phyloP scores from a whole-genome alignment of 2,329 filamentous ascomycete genomes.

The Fusarium praegraminearum region DNA sequence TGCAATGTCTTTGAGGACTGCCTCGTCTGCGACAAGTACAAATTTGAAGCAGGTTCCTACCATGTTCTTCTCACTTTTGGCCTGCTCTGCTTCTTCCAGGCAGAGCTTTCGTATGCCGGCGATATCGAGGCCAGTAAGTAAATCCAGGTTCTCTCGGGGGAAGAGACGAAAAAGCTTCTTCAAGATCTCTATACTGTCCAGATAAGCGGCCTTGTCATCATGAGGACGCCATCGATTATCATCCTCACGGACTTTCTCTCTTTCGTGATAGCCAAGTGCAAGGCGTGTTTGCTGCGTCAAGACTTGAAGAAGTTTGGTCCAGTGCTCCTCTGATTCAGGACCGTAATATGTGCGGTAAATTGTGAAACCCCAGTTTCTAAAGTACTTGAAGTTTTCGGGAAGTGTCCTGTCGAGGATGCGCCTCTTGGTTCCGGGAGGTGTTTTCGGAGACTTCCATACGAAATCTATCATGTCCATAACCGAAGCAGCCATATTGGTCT shows the following conservation, averaged over 20 bases:
- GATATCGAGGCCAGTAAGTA: not conserved
- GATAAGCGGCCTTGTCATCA: not conserved
- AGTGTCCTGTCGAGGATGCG: not conserved
- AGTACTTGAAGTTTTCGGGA: conserved; percentile 23
- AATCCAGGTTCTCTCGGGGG: not conserved
- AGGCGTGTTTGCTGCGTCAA: conserved; percentile 11
- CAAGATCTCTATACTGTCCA: not conserved
- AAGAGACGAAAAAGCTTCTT: not conserved
- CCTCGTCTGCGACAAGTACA: conserved; percentile 14
- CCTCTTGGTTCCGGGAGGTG: not conserved
- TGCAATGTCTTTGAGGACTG: conserved; percentile 5
- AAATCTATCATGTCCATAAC: not conserved
- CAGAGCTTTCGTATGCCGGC: not conserved
- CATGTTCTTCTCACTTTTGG: not conserved
- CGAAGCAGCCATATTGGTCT: not conserved
- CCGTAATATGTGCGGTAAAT: conserved; percentile 27
- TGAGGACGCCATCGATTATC: not conserved
- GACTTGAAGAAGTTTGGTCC: conserved; percentile 9
- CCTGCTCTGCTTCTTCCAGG: not conserved
- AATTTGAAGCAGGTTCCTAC: not conserved
- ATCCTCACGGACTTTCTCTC: not conserved
- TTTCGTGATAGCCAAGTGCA: not conserved
- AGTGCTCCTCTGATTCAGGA: conserved; percentile 6
- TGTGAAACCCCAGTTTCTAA: conserved; percentile 16
- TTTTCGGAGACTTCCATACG: not conserved